Conservation (phyloP, 1,284 basidiomycete species). For the Cutaneotrichosporon sp. region DNA sequence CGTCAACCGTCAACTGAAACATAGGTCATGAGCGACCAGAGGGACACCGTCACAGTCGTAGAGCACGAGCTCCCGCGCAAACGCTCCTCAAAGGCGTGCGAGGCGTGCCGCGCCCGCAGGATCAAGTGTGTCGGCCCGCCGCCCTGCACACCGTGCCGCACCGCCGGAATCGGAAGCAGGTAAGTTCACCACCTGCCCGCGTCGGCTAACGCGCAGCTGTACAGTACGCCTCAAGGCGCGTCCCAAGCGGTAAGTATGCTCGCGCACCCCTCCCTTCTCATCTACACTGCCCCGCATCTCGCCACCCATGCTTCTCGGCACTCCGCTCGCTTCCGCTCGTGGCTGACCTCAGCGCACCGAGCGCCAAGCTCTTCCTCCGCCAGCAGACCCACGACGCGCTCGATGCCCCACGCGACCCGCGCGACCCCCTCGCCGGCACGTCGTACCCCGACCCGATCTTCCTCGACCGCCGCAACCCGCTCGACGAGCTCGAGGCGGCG, state of each 20-base stretch:
- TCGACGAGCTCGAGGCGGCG: slow-evolving; percentile 21
- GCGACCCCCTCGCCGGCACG: neutral
- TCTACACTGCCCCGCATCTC: no score
- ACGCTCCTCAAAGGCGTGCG: slow-evolving; percentile 27
- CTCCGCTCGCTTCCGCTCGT: neutral
- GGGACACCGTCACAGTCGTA: neutral
- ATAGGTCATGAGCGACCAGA: neutral
- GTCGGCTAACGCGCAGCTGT: no score
- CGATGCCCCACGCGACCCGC: neutral
- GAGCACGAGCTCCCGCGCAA: slow-evolving; percentile 4
- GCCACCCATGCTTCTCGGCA: no score
- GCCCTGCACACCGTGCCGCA: slow-evolving; percentile 26
- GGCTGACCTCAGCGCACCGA: slow-evolving; percentile 17
- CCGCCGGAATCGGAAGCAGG: slow-evolving; percentile 15
- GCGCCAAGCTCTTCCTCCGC: slow-evolving; percentile 16
- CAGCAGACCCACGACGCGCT: neutral
- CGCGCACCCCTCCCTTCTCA: neutral
- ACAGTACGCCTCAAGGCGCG: slow-evolving; percentile 28
- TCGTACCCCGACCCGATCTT: neutral
- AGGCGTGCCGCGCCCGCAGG: slow-evolving; percentile 26
- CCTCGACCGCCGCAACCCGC: slow-evolving; percentile 17
- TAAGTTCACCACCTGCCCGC: neutral
- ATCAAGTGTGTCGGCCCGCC: slow-evolving; percentile 26
- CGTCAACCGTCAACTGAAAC: neutral
- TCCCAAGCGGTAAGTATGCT: slow-evolving; percentile 25